Base-by-base conservation (phyloP, 2,329 filamentous ascomycete species). In the Colletotrichum sp. region DNA sequence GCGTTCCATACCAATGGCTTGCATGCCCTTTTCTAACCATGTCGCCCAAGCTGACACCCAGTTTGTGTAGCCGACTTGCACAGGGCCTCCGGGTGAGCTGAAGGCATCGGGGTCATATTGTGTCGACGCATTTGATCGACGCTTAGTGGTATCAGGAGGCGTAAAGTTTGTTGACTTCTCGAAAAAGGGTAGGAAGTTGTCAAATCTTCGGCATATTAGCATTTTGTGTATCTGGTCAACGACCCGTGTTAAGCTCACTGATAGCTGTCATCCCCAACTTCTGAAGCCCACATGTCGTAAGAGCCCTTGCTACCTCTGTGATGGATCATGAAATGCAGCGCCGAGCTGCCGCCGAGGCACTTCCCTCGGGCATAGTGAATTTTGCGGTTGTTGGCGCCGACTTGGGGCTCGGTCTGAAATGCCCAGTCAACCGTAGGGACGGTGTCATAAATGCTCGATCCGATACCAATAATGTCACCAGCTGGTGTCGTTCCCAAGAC, bases 311-410 rank as follows among this genome's bases (percentile, higher is more conserved):
- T 78, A n/a, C 76, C 74, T 16, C 80, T 79, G 43, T 83, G 78
- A 68, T 82, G 80, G 52, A 78, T 76, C 77, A 82, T 81, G 65
- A 79, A 78, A 78, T 83, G 82, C 56, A 76, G 67, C 7, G 80
- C 81, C 5, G 80, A 80, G 62, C 74, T 77, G 15, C 82, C 82
- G 13, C 83, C 83, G 6, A 85, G 78, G 1, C 79, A 81, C 70
- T 84, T 86, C 1, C 85, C 85, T 8, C 80, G 81, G 1, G 84
- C 80, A 72, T 84, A 85, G 71, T 85, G 82, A 8, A 87, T 76
- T 13, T 78, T 71, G 5, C 83, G 73, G 64, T 78, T 73, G 18
- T 75, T 73, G 7, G 79, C 78, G 2, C 80, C 81, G 3, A 75
- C 56, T 65, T 81, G 81, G 1, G 80, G 78, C 38, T 78, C 64